Conservation (phyloP, 148 eudicot species). For the Heliamphora exappendiculata region DNA sequence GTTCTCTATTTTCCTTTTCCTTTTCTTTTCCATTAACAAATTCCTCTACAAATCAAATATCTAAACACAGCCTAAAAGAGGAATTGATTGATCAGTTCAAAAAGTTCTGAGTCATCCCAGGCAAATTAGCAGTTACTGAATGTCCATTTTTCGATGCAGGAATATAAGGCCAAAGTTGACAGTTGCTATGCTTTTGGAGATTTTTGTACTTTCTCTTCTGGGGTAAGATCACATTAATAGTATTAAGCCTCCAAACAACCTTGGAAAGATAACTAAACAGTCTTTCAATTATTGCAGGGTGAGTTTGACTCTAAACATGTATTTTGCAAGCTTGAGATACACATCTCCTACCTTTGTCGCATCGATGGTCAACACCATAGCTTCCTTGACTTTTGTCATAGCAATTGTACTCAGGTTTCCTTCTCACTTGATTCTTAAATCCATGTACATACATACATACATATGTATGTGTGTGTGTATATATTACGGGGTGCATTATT, state of each 20-base stretch:
- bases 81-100: not conserved
- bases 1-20: too few species aligned
- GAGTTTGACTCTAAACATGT: conserved; percentile 66
- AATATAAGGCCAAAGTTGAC: conserved; percentile 67
- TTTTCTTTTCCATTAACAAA: too few species aligned
- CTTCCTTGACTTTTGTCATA: conserved; percentile 61
- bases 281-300: conserved; percentile 40
- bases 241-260: not conserved
- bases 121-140: not conserved
- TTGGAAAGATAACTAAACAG: not conserved
- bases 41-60: too few species aligned
- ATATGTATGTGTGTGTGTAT: not conserved
- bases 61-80: too few species aligned
- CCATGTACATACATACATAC: too few species aligned
- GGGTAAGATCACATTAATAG: conserved; percentile 35
- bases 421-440: not conserved
- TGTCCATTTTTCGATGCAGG: conserved; percentile 33
- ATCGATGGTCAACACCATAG: conserved; percentile 62
- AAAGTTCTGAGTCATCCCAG: not conserved
- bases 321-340: conserved; percentile 63
- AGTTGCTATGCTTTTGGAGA: conserved; percentile 45
- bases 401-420: conserved; percentile 57
- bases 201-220: conserved; percentile 60
- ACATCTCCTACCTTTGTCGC: conserved; percentile 75
- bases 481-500: not conserved